A percentile compares a stretch with the other conserved stretches of the same genome.
phyloP scores from a whole-genome alignment of 2,329 filamentous ascomycete species.

The Aspergillus amoenus region DNA sequence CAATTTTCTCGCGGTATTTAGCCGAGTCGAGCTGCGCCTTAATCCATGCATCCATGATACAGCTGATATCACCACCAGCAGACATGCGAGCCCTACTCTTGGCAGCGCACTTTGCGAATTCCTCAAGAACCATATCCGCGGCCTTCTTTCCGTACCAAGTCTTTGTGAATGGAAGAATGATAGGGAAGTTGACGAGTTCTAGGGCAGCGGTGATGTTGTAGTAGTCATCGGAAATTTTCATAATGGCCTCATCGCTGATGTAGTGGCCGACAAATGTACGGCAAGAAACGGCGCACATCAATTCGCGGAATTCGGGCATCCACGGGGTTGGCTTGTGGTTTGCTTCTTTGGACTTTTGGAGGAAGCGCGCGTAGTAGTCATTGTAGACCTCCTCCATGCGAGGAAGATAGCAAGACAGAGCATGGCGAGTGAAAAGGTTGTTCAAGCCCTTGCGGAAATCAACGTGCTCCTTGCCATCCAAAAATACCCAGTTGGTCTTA shows the following conservation, averaged over 20 bases:
- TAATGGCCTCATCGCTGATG: slow-evolving; percentile 83
- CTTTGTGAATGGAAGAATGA: slow-evolving; percentile 92
- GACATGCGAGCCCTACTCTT: slow-evolving; percentile 93
- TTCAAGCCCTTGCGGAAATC: slow-evolving; percentile 98
- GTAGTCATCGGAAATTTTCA: slow-evolving; percentile 95
- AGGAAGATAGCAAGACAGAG: slow-evolving; percentile 83
- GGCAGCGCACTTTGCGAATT: slow-evolving; percentile 87
- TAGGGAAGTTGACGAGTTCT: slow-evolving; percentile 96
- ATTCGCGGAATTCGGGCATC: slow-evolving; percentile 88
- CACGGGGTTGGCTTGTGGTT: slow-evolving; percentile 75
- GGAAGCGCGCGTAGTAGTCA: slow-evolving; percentile 76
- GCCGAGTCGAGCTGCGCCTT: slow-evolving; percentile 83
- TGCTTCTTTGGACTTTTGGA: slow-evolving; percentile 70
- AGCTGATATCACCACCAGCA: slow-evolving; percentile 79
- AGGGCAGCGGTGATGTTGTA: slow-evolving; percentile 94
- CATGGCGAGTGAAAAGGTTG: slow-evolving; percentile 86
- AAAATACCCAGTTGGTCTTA: slow-evolving; percentile 91
- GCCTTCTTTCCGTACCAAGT: slow-evolving; percentile 98
- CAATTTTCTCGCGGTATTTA: slow-evolving; percentile 75
- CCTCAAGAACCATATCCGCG: slow-evolving; percentile 83
- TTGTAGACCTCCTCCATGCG: slow-evolving; percentile 91
- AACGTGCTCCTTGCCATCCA: slow-evolving; percentile 91
- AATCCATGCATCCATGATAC: slow-evolving; percentile 96
- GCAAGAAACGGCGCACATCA: slow-evolving; percentile 93
- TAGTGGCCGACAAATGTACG: slow-evolving; percentile 97